A percentile compares a stretch with the other conserved stretches of the same genome.
These are phyloP conservation scores for Davidsoniella australis DNA, from an alignment of 2,329 filamentous ascomycete species.

Conservation along the genomic window DNA sequence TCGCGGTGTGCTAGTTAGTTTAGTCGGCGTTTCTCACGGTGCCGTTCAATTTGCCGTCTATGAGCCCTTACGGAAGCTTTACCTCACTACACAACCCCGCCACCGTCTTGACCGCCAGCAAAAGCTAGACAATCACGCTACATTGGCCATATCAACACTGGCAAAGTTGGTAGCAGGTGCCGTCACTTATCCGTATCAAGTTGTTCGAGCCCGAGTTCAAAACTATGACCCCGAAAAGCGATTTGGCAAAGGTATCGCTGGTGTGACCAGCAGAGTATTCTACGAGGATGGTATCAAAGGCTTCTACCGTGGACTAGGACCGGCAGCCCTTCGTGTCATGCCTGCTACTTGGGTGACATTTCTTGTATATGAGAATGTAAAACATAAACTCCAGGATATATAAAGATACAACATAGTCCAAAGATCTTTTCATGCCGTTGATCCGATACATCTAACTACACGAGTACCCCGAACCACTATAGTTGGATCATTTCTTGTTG, in stretches of 20 bases:
- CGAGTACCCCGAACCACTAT: too few species aligned
- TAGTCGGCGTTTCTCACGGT: conserved; percentile 79
- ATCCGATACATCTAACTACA: too few species aligned
- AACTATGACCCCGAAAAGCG: conserved; percentile 64
- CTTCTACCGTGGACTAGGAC: conserved; percentile 82
- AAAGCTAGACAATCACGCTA: conserved; percentile 43
- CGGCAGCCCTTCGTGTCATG: conserved; percentile 78
- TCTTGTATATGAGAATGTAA: conserved; percentile 88
- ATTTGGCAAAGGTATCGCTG: conserved; percentile 53
- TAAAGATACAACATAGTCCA: not conserved
- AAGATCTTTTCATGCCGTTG: not conserved
- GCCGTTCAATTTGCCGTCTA: conserved; percentile 95
- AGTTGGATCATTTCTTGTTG: not conserved
- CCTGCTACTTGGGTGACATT: conserved; percentile 95
- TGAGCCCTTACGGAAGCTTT: conserved; percentile 46
- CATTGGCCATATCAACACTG: conserved; percentile 59
- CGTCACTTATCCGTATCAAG: conserved; percentile 87
- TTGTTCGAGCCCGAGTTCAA: conserved; percentile 74
- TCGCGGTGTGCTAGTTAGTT: conserved; percentile 63
- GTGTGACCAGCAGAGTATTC: conserved; percentile 61
- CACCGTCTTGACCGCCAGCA: conserved; percentile 15
- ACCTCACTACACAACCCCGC: conserved; percentile 27
- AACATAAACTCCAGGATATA: conserved; percentile 41
- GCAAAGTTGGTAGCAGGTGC: conserved; percentile 83
- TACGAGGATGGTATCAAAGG: conserved; percentile 60